Conservation (phyloP, 495 filamentous ascomycete genomes). For the Xylaria intraflava region DNA sequence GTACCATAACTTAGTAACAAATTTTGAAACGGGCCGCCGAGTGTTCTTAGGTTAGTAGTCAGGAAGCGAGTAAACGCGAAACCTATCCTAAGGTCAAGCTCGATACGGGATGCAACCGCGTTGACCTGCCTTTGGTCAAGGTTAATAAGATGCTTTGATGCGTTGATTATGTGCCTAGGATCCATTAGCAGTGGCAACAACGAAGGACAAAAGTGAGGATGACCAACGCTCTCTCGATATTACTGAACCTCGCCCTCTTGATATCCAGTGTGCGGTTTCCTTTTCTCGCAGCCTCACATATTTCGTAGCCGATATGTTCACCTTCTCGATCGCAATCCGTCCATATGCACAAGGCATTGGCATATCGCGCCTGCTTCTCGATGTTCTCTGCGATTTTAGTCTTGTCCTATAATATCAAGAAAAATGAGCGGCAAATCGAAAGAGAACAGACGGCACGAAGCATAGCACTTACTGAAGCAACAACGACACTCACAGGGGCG, state of each 20-base stretch:
- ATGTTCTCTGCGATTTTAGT: slow-evolving; percentile 81
- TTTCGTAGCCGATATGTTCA: slow-evolving; percentile 92
- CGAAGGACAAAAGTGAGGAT: background rate
- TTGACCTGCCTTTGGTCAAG: slow-evolving; percentile 82
- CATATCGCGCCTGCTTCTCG: slow-evolving; percentile 60
- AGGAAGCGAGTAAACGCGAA: slow-evolving; percentile 87
- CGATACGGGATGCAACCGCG: slow-evolving; percentile 83
- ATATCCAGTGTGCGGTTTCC: slow-evolving; percentile 70
- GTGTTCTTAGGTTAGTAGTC: slow-evolving; percentile 61
- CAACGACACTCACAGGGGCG: slow-evolving; percentile 59
- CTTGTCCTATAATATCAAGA: slow-evolving; percentile 54
- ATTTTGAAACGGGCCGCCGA: slow-evolving; percentile 56
- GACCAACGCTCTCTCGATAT: slow-evolving; percentile 83
- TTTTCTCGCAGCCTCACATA: slow-evolving; percentile 69
- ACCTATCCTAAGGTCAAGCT: slow-evolving; percentile 87
- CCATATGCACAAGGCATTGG: slow-evolving; percentile 82
- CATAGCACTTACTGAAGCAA: slow-evolving; percentile 50
- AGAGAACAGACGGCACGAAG: background rate
- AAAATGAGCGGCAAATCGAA: background rate
- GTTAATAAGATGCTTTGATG: slow-evolving; percentile 65
- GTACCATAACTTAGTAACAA: slow-evolving; percentile 82
- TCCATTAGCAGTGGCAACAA: slow-evolving; percentile 12
- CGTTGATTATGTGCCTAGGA: slow-evolving; percentile 69
- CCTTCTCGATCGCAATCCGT: slow-evolving; percentile 98
- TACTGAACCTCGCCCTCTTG: slow-evolving; percentile 86